phyloP scores from a whole-genome alignment of 257 asterid genomes.

The Marsdenia floribunda region DNA sequence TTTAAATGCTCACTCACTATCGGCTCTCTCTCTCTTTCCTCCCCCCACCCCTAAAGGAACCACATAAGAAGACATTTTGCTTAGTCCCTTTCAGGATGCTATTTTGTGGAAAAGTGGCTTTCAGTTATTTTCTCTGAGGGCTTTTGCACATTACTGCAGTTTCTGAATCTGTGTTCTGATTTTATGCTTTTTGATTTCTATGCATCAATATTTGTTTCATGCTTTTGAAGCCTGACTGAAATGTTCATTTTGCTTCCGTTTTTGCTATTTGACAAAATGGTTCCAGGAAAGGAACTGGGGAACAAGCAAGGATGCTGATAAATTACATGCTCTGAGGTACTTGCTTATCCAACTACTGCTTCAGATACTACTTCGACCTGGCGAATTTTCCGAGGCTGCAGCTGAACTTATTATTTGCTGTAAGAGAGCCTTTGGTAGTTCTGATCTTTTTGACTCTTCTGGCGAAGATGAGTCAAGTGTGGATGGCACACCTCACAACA shows the following conservation, averaged over 20 bases:
- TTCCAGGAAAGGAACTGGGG: conserved; percentile 69
- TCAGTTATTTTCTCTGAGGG: neutral
- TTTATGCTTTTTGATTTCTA: neutral
- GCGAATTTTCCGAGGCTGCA: conserved; percentile 82
- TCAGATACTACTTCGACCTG: conserved; percentile 85
- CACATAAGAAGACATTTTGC: no score
- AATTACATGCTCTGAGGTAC: conserved; percentile 72
- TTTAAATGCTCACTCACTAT: neutral
- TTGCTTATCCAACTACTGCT: conserved; percentile 89
- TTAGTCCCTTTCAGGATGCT: neutral
- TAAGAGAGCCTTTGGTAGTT: conserved; percentile 63
- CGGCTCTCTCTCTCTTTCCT: neutral
- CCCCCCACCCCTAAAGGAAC: neutral
- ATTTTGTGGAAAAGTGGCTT: no score
- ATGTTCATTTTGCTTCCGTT: neutral
- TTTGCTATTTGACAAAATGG: conserved; percentile 10
- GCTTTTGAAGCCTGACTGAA: neutral
- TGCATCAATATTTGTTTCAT: neutral
- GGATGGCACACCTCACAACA: conserved; percentile 54
- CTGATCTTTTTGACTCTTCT: conserved; percentile 57
- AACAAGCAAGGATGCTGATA: conserved; percentile 43
- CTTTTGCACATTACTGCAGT: neutral
- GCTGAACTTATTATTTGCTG: conserved; percentile 81
- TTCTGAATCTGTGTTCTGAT: neutral
- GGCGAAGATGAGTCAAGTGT: conserved; percentile 75